Evolutionary conservation across 768 basidiomycete species (phyloP).

Genomic region (Suillus discolor): DNA sequence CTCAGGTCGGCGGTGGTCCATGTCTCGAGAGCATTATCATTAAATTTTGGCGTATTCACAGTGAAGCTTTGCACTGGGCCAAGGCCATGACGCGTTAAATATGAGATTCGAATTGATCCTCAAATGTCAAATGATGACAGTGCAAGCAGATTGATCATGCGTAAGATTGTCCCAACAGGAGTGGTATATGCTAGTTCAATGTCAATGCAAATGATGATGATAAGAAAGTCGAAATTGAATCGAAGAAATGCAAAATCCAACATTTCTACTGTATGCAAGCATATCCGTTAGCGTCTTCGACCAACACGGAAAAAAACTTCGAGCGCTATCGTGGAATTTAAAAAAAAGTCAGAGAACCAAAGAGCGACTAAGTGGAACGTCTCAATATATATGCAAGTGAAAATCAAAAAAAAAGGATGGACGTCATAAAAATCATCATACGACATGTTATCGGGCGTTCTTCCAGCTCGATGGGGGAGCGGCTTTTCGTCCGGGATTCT

Average conservation of each 20-base stretch:
- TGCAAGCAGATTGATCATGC: background rate
- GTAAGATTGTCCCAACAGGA: background rate
- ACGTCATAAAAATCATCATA: background rate
- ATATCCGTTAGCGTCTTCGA: background rate
- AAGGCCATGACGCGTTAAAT: background rate
- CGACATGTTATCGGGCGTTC: conserved; percentile 22
- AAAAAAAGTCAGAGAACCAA: background rate
- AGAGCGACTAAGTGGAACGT: background rate
- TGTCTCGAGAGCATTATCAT: no score
- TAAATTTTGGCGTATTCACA: no score
- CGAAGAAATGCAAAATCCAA: background rate
- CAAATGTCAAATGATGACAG: background rate
- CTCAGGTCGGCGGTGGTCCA: no score
- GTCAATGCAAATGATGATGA: conserved; percentile 10
- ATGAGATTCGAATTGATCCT: background rate
- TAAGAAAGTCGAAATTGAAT: background rate
- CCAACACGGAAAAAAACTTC: background rate
- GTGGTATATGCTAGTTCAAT: conserved; percentile 12
- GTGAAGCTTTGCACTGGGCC: no score
- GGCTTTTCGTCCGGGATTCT: conserved; percentile 30
- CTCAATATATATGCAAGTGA: conserved; percentile 6
- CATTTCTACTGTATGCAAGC: background rate
- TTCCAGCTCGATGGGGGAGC: conserved; percentile 71
- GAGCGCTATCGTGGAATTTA: background rate
- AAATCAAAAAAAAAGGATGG: background rate